phyloP scores from a whole-genome alignment of 2,329 filamentous ascomycete genomes.

The Fusarium sp. region DNA sequence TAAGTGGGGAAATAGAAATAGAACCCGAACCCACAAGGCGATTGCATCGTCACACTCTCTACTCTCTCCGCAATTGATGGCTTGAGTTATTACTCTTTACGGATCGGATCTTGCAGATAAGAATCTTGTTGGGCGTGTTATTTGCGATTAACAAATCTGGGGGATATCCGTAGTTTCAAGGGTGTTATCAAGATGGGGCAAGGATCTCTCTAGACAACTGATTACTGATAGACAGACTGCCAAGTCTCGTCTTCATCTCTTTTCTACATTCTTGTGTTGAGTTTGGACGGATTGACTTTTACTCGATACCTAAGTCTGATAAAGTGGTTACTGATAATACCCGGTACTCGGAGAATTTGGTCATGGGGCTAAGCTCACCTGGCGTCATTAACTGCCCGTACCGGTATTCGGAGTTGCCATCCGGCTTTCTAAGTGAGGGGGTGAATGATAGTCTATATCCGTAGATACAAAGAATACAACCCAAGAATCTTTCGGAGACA shows the following conservation, averaged over 20 bases:
- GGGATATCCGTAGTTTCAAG: not conserved
- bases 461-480: not conserved
- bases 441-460: not conserved
- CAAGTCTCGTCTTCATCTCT: not conserved
- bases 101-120: slow-evolving; percentile 26
- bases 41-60: not conserved
- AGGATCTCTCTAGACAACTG: not conserved
- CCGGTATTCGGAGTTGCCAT: not conserved
- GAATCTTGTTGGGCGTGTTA: slow-evolving; percentile 3
- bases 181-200: slow-evolving; percentile 4
- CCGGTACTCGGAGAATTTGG: not conserved
- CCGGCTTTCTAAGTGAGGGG: not conserved
- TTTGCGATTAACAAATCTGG: slow-evolving; percentile 2
- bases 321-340: not conserved
- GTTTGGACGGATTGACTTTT: too few relatives aligned
- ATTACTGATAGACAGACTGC: slow-evolving; percentile 3
- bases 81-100: slow-evolving; percentile 25
- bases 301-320: too few relatives aligned
- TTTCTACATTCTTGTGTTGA: not conserved
- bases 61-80: slow-evolving; percentile 4
- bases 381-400: not conserved
- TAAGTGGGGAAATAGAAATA: slow-evolving; percentile 35
- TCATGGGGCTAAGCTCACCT: not conserved
- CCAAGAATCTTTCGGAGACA: slow-evolving; percentile 5
- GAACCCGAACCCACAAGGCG: not conserved